These are phyloP conservation scores for Metschnikowia aberdeeniae DNA, from an alignment of 805 yeast genomes.

Conservation along the genomic window DNA sequence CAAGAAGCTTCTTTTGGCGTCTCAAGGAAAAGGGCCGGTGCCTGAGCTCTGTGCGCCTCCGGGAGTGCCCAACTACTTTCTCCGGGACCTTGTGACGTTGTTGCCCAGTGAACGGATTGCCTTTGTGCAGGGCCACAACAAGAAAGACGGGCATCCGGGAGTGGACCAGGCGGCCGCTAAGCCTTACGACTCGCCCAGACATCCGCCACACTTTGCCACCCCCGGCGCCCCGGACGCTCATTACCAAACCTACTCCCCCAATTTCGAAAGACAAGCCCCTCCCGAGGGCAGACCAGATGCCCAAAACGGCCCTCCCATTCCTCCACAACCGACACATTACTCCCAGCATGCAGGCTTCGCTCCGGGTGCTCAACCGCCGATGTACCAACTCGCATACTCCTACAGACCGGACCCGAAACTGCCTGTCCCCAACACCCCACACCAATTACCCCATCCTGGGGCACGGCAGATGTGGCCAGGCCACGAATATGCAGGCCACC, in stretches of 20 bases:
- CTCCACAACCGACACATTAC: slow-evolving; percentile 9
- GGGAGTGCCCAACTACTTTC: slow-evolving; percentile 41
- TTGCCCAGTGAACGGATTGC: slow-evolving; percentile 40
- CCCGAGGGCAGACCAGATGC: slow-evolving; percentile 5
- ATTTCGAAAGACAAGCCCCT: slow-evolving; percentile 1
- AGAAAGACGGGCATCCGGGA: not conserved
- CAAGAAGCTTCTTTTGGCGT: slow-evolving; percentile 37
- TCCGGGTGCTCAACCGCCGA: slow-evolving; percentile 7
- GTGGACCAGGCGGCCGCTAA: slow-evolving; percentile 6
- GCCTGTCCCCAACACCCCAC: slow-evolving; percentile 17
- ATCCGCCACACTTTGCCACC: slow-evolving; percentile 9
- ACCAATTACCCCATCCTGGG: slow-evolving; percentile 25
- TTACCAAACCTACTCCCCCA: slow-evolving; percentile 5
- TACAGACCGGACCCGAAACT: slow-evolving; percentile 16
- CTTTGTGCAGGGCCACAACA: slow-evolving; percentile 28
- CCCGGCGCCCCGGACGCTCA: slow-evolving; percentile 1
- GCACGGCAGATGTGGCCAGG: slow-evolving; percentile 23
- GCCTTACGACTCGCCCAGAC: slow-evolving; percentile 8
- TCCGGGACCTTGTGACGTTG: slow-evolving; percentile 42
- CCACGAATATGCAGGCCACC: slow-evolving; percentile 18
- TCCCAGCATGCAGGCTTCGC: slow-evolving; percentile 2
- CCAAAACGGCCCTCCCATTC: slow-evolving; percentile 6
- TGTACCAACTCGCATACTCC: slow-evolving; percentile 8
- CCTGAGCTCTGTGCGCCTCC: slow-evolving; percentile 46
- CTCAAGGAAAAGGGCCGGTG: slow-evolving; percentile 41